Evolutionary conservation across 2,329 filamentous ascomycete genomes (phyloP).

Genomic region (Annulohypoxylon truncatum): DNA sequence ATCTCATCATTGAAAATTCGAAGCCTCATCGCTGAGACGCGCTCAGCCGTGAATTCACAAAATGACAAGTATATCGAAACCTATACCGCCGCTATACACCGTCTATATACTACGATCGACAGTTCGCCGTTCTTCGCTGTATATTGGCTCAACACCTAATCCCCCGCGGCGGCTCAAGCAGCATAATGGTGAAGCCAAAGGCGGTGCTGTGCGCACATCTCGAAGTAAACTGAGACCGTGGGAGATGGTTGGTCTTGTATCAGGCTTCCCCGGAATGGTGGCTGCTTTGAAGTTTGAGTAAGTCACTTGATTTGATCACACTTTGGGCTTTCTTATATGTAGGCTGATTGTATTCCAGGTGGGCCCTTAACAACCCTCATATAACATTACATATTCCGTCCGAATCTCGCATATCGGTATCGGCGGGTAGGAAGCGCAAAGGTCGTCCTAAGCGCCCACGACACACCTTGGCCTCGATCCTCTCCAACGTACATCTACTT

Average conservation of each 20-base stretch:
- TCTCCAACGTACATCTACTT: slow-evolving; percentile 85
- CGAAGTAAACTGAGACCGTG: slow-evolving; percentile 78
- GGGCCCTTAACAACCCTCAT: slow-evolving; percentile 91
- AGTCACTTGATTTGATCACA: slow-evolving; percentile 49
- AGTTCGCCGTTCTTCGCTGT: slow-evolving; percentile 75
- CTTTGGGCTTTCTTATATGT: background rate
- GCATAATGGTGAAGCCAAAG: slow-evolving; percentile 87
- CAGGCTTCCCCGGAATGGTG: slow-evolving; percentile 87
- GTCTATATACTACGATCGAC: slow-evolving; percentile 93
- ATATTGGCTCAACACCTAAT: slow-evolving; percentile 93
- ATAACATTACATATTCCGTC: slow-evolving; percentile 80
- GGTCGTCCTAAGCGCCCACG: slow-evolving; percentile 68
- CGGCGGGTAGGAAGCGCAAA: slow-evolving; percentile 63
- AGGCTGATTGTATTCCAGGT: slow-evolving; percentile 64
- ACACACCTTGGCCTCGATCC: slow-evolving; percentile 71
- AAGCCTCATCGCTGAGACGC: slow-evolving; percentile 25
- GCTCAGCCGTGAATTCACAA: slow-evolving; percentile 13
- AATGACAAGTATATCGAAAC: slow-evolving; percentile 61
- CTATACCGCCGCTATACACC: slow-evolving; percentile 89
- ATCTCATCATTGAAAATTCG: slow-evolving; percentile 5
- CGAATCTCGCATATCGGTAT: slow-evolving; percentile 67
- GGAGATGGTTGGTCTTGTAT: slow-evolving; percentile 89
- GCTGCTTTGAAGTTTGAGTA: slow-evolving; percentile 95
- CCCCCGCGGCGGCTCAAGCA: slow-evolving; percentile 86
- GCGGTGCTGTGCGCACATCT: slow-evolving; percentile 83